Base-by-base conservation (phyloP, 2,329 filamentous ascomycete genomes). In the Penicillium sp. region DNA sequence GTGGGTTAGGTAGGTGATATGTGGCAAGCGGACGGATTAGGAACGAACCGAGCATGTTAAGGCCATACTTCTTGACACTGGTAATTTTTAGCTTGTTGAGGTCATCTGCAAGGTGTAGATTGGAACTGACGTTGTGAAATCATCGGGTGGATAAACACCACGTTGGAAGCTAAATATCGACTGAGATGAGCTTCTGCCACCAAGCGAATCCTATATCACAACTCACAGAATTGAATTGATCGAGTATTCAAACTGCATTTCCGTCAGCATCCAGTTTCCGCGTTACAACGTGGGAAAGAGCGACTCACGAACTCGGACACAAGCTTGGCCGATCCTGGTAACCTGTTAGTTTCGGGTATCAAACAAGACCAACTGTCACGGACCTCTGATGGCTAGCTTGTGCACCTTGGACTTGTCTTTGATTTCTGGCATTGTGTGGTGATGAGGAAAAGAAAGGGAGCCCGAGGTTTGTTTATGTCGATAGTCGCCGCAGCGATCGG, bases 51-150 rank as follows among this genome's bases (percentile, higher is more conserved):
- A 95, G 87, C 90, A 96, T 95, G 65, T 95, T 97, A 64, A 98
- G 82, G 63, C 93, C 93, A 86, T 98, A 98, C 76, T 98, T 98
- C 77, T 98, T 98, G 66, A 98, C 91, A 10, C 82, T 74, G 31
- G 29, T 39, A 10, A 4, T 4, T 15, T 24, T 54, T 25, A 46
- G 41, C 61, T 45, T 52, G 18, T 24, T 38, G 6, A 6, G 20
- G 10, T 1, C 13, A 7, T 31, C 20, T 7, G 1, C 3, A 27
- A 23, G 24, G 3, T 23, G 15, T 20, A 28, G 15, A 20, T 0
- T 49, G 28, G 24, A 12, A 73, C 84, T 68, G 75, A 91, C 87
- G 90, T 87, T 59, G 88, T 89, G 69, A 98, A 98, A 75, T 98
- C 93, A 66, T 98, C 93, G 45, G 93, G 89, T 24, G 93, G 93